A percentile compares a stretch with the other conserved stretches of the same genome.
These are phyloP conservation scores for Rhododendron vialii DNA, from an alignment of 148 eudicot genomes.

Conservation along the genomic window DNA sequence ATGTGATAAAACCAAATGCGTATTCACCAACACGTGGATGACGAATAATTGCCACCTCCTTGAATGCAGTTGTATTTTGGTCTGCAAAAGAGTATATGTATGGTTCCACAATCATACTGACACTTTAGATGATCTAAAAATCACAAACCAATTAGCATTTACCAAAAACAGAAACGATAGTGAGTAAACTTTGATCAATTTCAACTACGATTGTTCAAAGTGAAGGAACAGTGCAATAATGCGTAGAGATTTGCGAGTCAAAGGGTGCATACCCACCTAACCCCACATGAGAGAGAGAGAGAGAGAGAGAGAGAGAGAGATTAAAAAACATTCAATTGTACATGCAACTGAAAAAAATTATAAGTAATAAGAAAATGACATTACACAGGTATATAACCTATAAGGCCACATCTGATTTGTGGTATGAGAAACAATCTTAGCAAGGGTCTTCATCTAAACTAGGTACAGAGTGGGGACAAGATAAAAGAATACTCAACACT, in stretches of 20 bases:
- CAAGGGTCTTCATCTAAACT: not conserved
- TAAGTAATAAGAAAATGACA: not conserved
- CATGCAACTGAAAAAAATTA: not conserved
- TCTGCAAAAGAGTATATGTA: slow-evolving; percentile 33
- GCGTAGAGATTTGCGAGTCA: not conserved
- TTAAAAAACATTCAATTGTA: not conserved
- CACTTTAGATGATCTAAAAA: not conserved
- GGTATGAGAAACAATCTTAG: not conserved
- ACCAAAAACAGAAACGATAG: not conserved
- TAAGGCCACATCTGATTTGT: not conserved
- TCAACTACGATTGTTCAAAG: not conserved
- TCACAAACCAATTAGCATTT: not conserved
- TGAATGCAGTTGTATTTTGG: slow-evolving; percentile 88
- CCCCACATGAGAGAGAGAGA: not conserved
- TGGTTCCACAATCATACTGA: not conserved
- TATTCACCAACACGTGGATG: slow-evolving; percentile 96
- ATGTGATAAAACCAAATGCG: slow-evolving; percentile 87
- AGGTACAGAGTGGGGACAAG: not conserved
- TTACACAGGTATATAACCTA: not conserved
- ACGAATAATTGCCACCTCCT: slow-evolving; percentile 89
- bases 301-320: not conserved
- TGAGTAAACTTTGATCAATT: not conserved
- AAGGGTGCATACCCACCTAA: not conserved
- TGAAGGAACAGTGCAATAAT: not conserved
- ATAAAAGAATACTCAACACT: not conserved